Evolutionary conservation across 2,329 filamentous ascomycete species (phyloP).

Genomic region (Cyclaneusma minus): DNA sequence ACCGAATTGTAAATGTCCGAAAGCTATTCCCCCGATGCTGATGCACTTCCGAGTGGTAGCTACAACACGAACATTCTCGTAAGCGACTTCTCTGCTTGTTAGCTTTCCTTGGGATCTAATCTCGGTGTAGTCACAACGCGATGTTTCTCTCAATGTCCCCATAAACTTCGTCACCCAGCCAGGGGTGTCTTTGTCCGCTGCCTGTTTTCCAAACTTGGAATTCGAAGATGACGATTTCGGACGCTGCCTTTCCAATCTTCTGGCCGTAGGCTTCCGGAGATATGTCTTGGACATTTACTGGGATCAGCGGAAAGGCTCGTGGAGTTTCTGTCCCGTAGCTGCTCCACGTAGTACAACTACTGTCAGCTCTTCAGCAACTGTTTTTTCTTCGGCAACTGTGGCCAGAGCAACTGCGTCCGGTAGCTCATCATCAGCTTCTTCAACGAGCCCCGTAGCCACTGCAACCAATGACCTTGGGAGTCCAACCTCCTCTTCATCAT

Average conservation of each 20-base stretch:
- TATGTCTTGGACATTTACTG: constrained; percentile 48
- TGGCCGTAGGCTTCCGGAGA: constrained; percentile 41
- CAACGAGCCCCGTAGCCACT: constrained; percentile 2
- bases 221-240: constrained; percentile 34
- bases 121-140: constrained; percentile 38
- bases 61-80: constrained; percentile 16
- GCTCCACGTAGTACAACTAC: constrained; percentile 22
- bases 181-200: constrained; percentile 37
- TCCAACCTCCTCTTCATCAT: no score
- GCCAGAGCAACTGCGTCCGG: not conserved
- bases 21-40: constrained; percentile 21
- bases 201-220: constrained; percentile 38
- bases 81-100: constrained; percentile 6
- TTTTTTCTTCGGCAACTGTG: constrained; percentile 10
- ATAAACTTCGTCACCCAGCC: constrained; percentile 46
- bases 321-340: constrained; percentile 45
- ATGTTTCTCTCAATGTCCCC: constrained; percentile 40
- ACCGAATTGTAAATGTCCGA: constrained; percentile 22
- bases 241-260: constrained; percentile 44
- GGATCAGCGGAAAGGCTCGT: constrained; percentile 35
- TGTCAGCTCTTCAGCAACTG: constrained; percentile 10
- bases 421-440: constrained; percentile 1
- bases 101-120: no score
- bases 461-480: constrained; percentile 2
- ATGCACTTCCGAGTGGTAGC: constrained; percentile 18